Base-by-base conservation (phyloP, 306 rosid species). In the Ammopiptanthus mongolicus region DNA sequence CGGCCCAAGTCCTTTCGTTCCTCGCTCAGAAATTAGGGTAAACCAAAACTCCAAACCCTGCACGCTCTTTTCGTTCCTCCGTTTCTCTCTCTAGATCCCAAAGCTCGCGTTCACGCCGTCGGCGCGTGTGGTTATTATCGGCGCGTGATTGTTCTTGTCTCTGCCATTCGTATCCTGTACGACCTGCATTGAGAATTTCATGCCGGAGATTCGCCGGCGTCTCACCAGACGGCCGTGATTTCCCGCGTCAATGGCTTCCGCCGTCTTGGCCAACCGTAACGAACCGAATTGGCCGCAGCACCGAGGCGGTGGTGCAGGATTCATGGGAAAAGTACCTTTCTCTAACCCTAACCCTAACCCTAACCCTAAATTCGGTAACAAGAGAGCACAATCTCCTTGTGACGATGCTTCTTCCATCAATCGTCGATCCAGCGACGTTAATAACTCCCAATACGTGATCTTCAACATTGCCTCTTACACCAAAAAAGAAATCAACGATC, bases 381-480 rank as follows among this genome's bases (percentile, higher is more conserved):
- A 75, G 72, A 85, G 81, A 73, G 84, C 84, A 15, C 93, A 87
- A 73, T 80, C 92, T 39, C 83, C 87, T 25, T 87, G 90, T 0
- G 92, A 91, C 34, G 90, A 87, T 1, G 92, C 91, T n/a, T 91
- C 90, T 22, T 91, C 87, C 39, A 90, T 96, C 82, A 90, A 90
- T 62, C 82, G 88, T 10, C 79, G 93, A 39, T 42, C 86, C 1
- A 73, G 21, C 22, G 91, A 89, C 14, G 65, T 55, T 33, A 68
- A 63, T 11, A 62, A 77, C 9, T 67, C 80, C n/a, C 91, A 87
- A 53, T 87, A 75, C 29, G 88, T 91, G 8, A 84, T 89, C 67
- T 89, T 92, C 85, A 89, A 83, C 78, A 7, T 89, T 6, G 63
- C 87, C 0, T 69, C 89, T 34, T 89, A 11, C 67, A 71, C 96